Base-by-base conservation (phyloP, 2,329 filamentous ascomycete genomes). In the Sporothrix luriei region DNA sequence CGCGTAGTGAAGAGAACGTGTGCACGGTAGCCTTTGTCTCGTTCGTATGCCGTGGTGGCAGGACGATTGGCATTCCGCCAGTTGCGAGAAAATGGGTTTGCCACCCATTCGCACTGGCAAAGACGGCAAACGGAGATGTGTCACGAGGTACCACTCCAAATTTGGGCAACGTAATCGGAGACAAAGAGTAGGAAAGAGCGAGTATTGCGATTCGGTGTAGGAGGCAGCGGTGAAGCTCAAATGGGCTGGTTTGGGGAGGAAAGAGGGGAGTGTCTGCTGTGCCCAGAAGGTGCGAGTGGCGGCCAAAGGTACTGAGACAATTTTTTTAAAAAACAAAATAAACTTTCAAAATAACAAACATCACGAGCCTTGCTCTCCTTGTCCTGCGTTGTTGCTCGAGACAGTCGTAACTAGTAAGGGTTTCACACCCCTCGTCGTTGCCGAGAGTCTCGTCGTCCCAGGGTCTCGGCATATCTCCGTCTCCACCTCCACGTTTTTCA, bases 191-290 rank as follows among this genome's bases (percentile, higher is more conserved):
- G 24, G n/a, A 43, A 52, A 38, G n/a, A 40, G 21, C 5, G 4
- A 9, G 33, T 7, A 33, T 33, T 33, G 33, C 6, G 33, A 33
- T 6, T 21, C 55, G 33, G 43, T 5, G 14, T n/a, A 19, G 59
- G 55, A 59, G 43, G 55, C 33, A 59, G 33, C 55, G 55, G 21
- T 11, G 55, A 24, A 40, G 55, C 24, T 43, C 21, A 21, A 40
- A 64, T 38, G 33, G 29, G 61, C 61, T 65, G 33, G 43, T 21
- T 10, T 26, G 48, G 33, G 19, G 29, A 26, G 48, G 46, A 65
- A 65, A 48, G 26, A 33, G 61, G 16, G 49, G 64, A 51, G 49
- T 7, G n/a, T 21, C 65, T 38, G 38, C 65, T 46, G 29, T 54
- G 16, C 33, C 65, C 21, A 46, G 14, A 43, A 55, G n/a, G 38